Evolutionary conservation across 78 protist genomes (phyloP), one percentile per base, ranked within the genome.

Genomic region (Guillardia theta): DNA sequence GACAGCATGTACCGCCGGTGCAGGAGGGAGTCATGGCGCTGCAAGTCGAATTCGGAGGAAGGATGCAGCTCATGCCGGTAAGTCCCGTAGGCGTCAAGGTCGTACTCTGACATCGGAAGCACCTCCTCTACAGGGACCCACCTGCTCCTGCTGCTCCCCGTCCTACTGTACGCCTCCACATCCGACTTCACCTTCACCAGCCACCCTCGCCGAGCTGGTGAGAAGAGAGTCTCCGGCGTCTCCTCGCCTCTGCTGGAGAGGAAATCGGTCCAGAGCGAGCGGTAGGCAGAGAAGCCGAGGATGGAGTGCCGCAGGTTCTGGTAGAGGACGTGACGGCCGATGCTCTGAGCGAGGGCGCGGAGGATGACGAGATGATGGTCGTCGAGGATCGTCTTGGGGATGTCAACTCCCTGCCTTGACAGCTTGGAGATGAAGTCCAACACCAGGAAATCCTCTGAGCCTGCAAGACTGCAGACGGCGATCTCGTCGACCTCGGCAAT

Each of bases 51-150:
- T 24, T 70, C 83, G 0, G 83, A 70, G 1, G 83, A 70, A 24
- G 83, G 83, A 15, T 22, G 41, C 83, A 24, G 9, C 22, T 70
- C 45, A 43, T 70, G 83, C 21, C 83, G 83, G 83, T 70, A 70
- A 15, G 83, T 70, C 3, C 21, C 41, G 41, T 70, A 70, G 36
- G 83, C 83, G 46, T 70, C 83, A 1, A 70, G 83, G 6, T 70
- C 83, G 83, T 70, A 70, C 33, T 70, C 83, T 15, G 83, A 70
- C 83, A 70, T 70, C 33, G 83, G 83, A 36, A 70, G 41, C 33
- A 70, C 41, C 45, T 70, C 83, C 45, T 70, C 41, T 24, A 70
- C 83, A 18, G 46, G 21, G 27, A 22, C 36, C 6, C 36, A 64
- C 83, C 0, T 24, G 83, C 83, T 10, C 83, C 41, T 36, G 8